These are phyloP conservation scores for Cryphonectria parasitica DNA, from an alignment of 2,329 filamentous ascomycete species.

Conservation along the genomic window DNA sequence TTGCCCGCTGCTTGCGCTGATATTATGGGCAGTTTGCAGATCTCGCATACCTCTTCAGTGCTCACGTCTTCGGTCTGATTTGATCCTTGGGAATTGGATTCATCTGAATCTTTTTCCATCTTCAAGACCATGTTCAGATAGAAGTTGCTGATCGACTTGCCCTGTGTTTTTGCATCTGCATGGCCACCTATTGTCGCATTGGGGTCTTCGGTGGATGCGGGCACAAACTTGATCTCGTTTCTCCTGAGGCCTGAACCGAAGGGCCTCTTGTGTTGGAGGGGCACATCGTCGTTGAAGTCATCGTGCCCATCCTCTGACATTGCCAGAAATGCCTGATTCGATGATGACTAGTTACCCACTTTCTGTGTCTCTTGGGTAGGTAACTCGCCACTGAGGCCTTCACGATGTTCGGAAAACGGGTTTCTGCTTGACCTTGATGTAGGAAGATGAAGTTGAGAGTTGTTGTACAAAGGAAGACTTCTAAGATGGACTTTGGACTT, in stretches of 20 bases:
- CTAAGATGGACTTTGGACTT: neutral
- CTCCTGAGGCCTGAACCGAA: slow-evolving; percentile 62
- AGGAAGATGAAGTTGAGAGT: neutral
- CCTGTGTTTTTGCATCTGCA: slow-evolving; percentile 25
- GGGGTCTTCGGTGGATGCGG: slow-evolving; percentile 48
- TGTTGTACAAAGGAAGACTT: neutral
- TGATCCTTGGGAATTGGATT: slow-evolving; percentile 28
- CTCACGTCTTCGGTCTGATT: slow-evolving; percentile 26
- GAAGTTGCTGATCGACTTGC: slow-evolving; percentile 54
- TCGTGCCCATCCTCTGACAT: slow-evolving; percentile 33
- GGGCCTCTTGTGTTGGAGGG: slow-evolving; percentile 56
- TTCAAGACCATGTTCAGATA: slow-evolving; percentile 72
- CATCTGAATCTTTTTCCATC: slow-evolving; percentile 43
- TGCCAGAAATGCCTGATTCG: neutral
- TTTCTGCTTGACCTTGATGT: neutral
- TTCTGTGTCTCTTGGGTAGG: neutral
- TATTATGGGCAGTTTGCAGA: slow-evolving; percentile 62
- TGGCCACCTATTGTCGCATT: slow-evolving; percentile 34
- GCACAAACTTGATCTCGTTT: slow-evolving; percentile 60
- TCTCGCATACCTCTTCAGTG: slow-evolving; percentile 48
- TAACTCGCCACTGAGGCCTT: neutral
- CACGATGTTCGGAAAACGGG: neutral
- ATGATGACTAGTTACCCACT: too few relatives aligned
- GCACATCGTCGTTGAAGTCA: slow-evolving; percentile 52
- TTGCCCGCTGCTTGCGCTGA: slow-evolving; percentile 27